These are phyloP conservation scores for Allantophomopsis cytisporea DNA, from an alignment of 2,329 filamentous ascomycete species.

Conservation along the genomic window DNA sequence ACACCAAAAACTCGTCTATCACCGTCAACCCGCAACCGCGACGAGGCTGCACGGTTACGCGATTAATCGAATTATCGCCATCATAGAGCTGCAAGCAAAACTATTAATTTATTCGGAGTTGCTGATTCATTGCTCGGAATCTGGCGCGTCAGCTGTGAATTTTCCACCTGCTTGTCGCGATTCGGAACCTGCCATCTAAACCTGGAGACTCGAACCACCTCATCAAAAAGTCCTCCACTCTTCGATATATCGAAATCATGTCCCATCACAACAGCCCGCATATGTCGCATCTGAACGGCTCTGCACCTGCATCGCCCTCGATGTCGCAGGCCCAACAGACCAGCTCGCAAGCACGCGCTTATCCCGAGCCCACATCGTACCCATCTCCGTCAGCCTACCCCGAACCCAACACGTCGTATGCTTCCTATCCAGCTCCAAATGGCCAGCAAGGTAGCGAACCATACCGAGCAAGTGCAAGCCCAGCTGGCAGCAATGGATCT, in stretches of 20 bases:
- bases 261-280: constrained; percentile 2
- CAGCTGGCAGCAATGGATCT: constrained; percentile 28
- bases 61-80: too few relatives aligned
- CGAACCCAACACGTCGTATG: constrained; percentile 29
- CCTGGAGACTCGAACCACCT: too few relatives aligned
- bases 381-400: constrained; percentile 33
- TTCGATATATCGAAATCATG: neutral
- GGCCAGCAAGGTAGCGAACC: constrained; percentile 21
- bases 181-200: too few relatives aligned
- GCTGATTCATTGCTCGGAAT: too few relatives aligned
- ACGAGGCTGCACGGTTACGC: too few relatives aligned
- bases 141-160: too few relatives aligned
- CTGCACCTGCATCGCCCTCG: constrained; percentile 16
- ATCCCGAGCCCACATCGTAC: constrained; percentile 18
- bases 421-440: constrained; percentile 26
- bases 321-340: constrained; percentile 18
- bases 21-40: too few relatives aligned
- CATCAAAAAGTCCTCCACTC: too few relatives aligned
- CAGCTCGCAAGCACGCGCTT: constrained; percentile 8
- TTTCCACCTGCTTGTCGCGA: too few relatives aligned
- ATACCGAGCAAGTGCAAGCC: constrained; percentile 22
- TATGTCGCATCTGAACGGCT: constrained; percentile 15
- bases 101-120: too few relatives aligned
- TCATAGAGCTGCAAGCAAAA: too few relatives aligned
- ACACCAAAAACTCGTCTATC: too few relatives aligned